Conservation (phyloP, 345 rosid species). For the Cochlearia excelsa region DNA sequence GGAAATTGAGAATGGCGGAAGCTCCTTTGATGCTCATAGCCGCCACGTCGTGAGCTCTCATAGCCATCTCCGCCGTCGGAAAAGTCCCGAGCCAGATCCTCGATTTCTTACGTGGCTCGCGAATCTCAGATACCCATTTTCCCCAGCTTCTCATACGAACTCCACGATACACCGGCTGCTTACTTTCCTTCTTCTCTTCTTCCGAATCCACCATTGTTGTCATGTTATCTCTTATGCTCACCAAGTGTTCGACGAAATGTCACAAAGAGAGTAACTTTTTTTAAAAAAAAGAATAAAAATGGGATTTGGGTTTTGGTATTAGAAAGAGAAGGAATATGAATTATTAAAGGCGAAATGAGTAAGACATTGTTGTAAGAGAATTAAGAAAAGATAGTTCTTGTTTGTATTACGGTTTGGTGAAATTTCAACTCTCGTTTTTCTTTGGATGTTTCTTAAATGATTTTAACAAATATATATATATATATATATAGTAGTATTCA, state of each 20-base stretch:
- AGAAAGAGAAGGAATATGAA: slow-evolving; percentile 7
- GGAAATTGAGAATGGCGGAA: slow-evolving; percentile 87
- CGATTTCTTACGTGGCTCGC: slow-evolving; percentile 85
- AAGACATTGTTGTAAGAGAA: slow-evolving; percentile 5
- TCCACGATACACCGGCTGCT: slow-evolving; percentile 70
- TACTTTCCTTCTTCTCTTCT: slow-evolving; percentile 34
- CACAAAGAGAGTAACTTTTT: neutral
- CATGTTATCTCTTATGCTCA: neutral
- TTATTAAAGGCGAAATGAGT: slow-evolving; percentile 9
- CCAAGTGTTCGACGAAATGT: slow-evolving; percentile 18
- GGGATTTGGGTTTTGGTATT: neutral
- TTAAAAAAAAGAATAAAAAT: too few species aligned
- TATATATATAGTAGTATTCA: neutral
- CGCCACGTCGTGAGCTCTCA: slow-evolving; percentile 98
- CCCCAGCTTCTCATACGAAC: slow-evolving; percentile 96
- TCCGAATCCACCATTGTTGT: slow-evolving; percentile 24
- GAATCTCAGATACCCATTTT: slow-evolving; percentile 97
- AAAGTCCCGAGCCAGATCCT: slow-evolving; percentile 98
- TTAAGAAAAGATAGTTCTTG: slow-evolving; percentile 28
- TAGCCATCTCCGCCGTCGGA: slow-evolving; percentile 89
- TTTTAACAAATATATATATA: slow-evolving; percentile 2
- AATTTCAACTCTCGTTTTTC: slow-evolving; percentile 2
- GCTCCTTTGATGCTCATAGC: slow-evolving; percentile 75
- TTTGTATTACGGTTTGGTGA: slow-evolving; percentile 29
- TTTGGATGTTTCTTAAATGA: slow-evolving; percentile 26